Percentiles rank a stretch among this genome's conserved stretches.
Conservation (phyloP, 2,329 filamentous ascomycete genomes). For the Pseudogymnoascus sp. region DNA sequence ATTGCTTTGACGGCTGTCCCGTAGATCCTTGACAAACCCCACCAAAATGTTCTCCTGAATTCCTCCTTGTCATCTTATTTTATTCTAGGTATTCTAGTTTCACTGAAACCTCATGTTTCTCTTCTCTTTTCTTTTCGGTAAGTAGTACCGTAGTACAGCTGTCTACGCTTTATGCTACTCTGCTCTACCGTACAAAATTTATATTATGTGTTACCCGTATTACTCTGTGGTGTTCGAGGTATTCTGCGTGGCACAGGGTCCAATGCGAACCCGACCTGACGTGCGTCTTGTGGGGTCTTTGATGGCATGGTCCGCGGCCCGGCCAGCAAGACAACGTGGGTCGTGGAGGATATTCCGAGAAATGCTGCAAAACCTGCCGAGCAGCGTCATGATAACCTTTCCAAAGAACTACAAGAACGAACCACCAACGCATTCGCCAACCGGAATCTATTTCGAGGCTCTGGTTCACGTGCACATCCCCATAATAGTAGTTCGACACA, state of each 20-base stretch:
- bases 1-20: slow-evolving; percentile 3
- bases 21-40: slow-evolving; percentile 1
- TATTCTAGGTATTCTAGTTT: not conserved
- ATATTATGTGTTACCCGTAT: not conserved
- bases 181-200: not conserved
- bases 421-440: not conserved
- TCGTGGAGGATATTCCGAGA: not conserved
- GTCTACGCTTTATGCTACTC: not conserved
- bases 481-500: not conserved
- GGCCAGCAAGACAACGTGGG: slow-evolving; percentile 3
- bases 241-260: not conserved
- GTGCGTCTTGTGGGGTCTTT: not conserved
- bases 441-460: not conserved
- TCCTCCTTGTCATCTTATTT: slow-evolving; percentile 9
- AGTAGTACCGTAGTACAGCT: not conserved
- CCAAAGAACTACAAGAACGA: not conserved
- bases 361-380: not conserved
- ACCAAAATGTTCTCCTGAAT: slow-evolving; percentile 8
- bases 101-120: not conserved
- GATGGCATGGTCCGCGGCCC: slow-evolving; percentile 2
- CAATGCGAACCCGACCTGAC: not conserved
- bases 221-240: not conserved
- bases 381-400: not conserved
- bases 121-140: not conserved
- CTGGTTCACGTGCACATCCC: not conserved